These are phyloP conservation scores for Fistulinella cinereoalba DNA, from an alignment of 1,284 basidiomycete genomes.

Conservation along the genomic window DNA sequence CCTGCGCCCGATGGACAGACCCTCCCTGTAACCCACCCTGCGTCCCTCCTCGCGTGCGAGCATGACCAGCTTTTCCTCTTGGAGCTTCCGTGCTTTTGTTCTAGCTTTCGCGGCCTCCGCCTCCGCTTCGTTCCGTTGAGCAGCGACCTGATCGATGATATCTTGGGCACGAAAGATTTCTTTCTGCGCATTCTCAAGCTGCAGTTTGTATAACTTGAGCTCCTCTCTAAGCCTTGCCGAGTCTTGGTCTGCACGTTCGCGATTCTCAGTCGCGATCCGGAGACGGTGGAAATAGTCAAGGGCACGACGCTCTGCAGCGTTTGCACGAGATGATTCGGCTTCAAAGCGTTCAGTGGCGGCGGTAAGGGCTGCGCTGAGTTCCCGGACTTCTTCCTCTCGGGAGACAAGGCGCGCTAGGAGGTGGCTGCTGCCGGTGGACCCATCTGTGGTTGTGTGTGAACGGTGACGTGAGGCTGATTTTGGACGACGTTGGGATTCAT, in stretches of 20 bases:
- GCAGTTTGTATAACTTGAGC: slow-evolving; percentile 44
- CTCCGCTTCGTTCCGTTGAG: slow-evolving; percentile 43
- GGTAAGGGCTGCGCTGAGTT: slow-evolving; percentile 38
- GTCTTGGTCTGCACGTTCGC: slow-evolving; percentile 41
- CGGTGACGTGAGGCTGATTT: slow-evolving; percentile 28
- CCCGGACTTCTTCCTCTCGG: slow-evolving; percentile 40
- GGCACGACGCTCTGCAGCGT: slow-evolving; percentile 44
- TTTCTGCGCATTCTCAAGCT: slow-evolving; percentile 46
- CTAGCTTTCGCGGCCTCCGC: slow-evolving; percentile 44
- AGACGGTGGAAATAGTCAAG: slow-evolving; percentile 44
- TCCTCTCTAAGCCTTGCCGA: slow-evolving; percentile 41
- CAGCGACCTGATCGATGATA: slow-evolving; percentile 41
- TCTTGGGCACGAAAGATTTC: slow-evolving; percentile 49
- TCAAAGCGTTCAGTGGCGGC: slow-evolving; percentile 43
- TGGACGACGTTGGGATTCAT: slow-evolving; percentile 18
- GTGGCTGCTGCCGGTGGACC: slow-evolving; percentile 28
- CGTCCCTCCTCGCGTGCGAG: slow-evolving; percentile 45
- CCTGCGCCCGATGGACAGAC: slow-evolving; percentile 36
- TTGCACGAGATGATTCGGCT: slow-evolving; percentile 43
- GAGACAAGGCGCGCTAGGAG: slow-evolving; percentile 38
- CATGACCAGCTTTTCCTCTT: slow-evolving; percentile 41
- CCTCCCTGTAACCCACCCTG: slow-evolving; percentile 41
- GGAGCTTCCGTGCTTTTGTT: slow-evolving; percentile 40
- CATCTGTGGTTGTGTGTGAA: slow-evolving; percentile 27
- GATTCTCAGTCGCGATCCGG: slow-evolving; percentile 40